Conservation (phyloP, 331 rosid genomes). For the Pyracantha coccinea region DNA sequence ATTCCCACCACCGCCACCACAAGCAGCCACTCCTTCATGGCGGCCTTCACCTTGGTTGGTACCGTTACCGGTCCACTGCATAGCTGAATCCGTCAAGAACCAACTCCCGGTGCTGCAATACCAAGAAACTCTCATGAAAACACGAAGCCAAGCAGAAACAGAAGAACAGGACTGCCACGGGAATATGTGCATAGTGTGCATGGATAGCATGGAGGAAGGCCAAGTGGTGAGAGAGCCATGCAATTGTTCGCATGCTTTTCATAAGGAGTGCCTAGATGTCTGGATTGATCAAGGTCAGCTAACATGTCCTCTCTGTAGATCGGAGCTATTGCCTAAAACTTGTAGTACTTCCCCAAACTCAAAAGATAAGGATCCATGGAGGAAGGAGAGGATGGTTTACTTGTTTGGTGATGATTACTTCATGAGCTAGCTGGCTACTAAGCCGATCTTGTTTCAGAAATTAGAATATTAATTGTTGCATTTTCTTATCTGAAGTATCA, state of each 20-base stretch:
- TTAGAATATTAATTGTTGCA: no score
- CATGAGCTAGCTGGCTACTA: background rate
- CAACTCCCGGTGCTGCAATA: conserved; percentile 8
- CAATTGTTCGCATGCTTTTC: conserved; percentile 24
- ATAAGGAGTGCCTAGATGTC: conserved; percentile 22
- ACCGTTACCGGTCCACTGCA: background rate
- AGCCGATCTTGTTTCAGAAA: background rate
- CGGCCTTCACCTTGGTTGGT: background rate
- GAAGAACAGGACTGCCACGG: background rate
- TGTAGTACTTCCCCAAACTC: no score
- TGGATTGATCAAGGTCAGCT: conserved; percentile 22
- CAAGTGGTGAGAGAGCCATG: conserved; percentile 18
- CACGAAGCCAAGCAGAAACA: background rate
- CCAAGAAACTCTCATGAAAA: background rate
- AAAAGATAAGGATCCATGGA: conserved; percentile 19
- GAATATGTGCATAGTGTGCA: conserved; percentile 13
- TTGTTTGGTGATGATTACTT: conserved; percentile 8
- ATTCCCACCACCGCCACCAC: background rate
- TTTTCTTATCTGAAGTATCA: no score
- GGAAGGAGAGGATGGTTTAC: conserved; percentile 18
- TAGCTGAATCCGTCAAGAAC: conserved; percentile 6
- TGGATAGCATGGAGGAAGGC: conserved; percentile 1
- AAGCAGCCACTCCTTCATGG: background rate
- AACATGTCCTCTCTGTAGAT: conserved; percentile 31
- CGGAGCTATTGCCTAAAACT: conserved; percentile 1